phyloP scores from a whole-genome alignment of 495 filamentous ascomycete species.

The Schizothecium vesticola region DNA sequence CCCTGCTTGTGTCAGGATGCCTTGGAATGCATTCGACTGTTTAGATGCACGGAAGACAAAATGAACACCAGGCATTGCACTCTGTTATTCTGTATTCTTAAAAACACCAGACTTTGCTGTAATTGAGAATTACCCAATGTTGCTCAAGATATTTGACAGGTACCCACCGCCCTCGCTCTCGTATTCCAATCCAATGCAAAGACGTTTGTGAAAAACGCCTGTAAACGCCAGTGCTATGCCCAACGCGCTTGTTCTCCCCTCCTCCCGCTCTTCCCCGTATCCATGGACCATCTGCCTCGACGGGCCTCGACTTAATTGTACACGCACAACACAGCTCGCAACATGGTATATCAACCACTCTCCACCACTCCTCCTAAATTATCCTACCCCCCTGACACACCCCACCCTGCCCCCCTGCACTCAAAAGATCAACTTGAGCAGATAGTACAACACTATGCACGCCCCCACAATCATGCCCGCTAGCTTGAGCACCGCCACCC shows the following conservation, averaged over 20 bases:
- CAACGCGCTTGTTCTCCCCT: not conserved
- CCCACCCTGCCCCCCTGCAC: too few species aligned
- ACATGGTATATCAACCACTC: not conserved
- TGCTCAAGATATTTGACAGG: not conserved
- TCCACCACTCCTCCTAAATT: not conserved
- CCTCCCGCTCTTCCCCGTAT: not conserved
- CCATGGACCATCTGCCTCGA: not conserved
- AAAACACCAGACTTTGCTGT: not conserved
- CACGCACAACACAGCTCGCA: not conserved
- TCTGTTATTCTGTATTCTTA: not conserved
- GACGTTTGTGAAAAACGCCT: not conserved
- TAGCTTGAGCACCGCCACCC: constrained; percentile 82
- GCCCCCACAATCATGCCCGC: constrained; percentile 74
- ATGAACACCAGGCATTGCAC: not conserved
- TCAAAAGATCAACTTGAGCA: constrained; percentile 53
- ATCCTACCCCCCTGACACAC: too few species aligned
- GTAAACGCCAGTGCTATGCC: not conserved
- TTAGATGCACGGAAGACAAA: not conserved
- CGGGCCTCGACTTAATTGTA: not conserved
- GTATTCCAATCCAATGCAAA: not conserved
- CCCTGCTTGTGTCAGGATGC: not conserved
- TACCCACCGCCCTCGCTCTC: not conserved
- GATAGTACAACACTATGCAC: constrained; percentile 69
- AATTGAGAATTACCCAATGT: not conserved
- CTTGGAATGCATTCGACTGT: not conserved